Percentiles rank a stretch among this genome's conserved stretches.
phyloP scores from a whole-genome alignment of 1,284 basidiomycete species.

The Ustilago trichophora region DNA sequence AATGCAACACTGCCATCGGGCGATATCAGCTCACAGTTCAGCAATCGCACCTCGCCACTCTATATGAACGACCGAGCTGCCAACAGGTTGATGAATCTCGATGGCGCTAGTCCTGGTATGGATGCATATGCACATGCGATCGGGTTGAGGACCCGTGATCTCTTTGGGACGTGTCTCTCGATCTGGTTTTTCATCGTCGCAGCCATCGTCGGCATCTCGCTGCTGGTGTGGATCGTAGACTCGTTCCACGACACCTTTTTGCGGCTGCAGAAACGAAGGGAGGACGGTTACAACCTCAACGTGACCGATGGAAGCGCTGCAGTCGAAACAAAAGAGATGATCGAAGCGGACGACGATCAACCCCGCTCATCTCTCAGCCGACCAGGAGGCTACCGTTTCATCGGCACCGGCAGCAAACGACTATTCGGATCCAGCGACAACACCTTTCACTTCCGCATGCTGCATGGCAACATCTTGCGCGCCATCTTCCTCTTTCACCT shows the following conservation, averaged over 20 bases:
- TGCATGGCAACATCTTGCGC: constrained; percentile 87
- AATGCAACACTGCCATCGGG: constrained; percentile 49
- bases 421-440: constrained; percentile 42
- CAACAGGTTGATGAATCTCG: constrained; percentile 76
- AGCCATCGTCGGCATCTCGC: constrained; percentile 75
- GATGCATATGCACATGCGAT: constrained; percentile 80
- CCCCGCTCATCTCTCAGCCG: constrained; percentile 39
- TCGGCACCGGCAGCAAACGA: constrained; percentile 17
- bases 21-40: constrained; percentile 70
- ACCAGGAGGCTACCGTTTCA: constrained; percentile 38
- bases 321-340: constrained; percentile 21
- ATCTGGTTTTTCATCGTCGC: constrained; percentile 84
- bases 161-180: constrained; percentile 83
- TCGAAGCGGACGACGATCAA: constrained; percentile 17
- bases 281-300: constrained; percentile 36
- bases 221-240: constrained; percentile 72
- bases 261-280: constrained; percentile 33
- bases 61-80: constrained; percentile 77
- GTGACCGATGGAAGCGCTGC: constrained; percentile 3
- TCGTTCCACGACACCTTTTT: constrained; percentile 35
- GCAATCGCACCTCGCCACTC: constrained; percentile 76
- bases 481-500: constrained; percentile 90
- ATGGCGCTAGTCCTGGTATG: constrained; percentile 71
- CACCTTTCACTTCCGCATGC: constrained; percentile 43
- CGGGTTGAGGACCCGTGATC: constrained; percentile 80